Conservation (phyloP, 2,329 filamentous ascomycete species). For the Cladosporium halotolerans region DNA sequence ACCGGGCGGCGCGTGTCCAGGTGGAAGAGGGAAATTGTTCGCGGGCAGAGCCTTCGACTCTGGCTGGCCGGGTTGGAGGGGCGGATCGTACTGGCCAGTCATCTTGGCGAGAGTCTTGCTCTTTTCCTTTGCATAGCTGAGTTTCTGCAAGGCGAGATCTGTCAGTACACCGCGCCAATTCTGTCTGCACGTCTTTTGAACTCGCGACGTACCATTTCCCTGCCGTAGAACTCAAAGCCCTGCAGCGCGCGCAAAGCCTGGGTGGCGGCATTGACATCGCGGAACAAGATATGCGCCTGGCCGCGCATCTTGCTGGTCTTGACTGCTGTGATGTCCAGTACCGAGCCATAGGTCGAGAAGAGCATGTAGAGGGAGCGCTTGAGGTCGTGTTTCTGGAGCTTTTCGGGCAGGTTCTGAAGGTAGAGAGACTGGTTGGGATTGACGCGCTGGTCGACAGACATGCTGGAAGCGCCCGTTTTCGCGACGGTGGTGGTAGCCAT, state of each 20-base stretch:
- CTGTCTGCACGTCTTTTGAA: too few species aligned
- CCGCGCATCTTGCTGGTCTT: conserved; percentile 91
- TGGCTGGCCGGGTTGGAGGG: conserved; percentile 17
- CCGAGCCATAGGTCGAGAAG: conserved; percentile 87
- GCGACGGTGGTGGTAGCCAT: conserved; percentile 10
- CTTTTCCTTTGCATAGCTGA: conserved; percentile 83
- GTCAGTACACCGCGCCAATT: background rate
- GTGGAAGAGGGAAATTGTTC: conserved; percentile 5
- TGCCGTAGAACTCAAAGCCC: conserved; percentile 78
- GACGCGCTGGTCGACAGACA: conserved; percentile 6
- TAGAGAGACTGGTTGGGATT: conserved; percentile 60
- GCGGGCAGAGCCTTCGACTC: conserved; percentile 21
- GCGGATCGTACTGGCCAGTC: conserved; percentile 73
- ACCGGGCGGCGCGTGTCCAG: conserved; percentile 7
- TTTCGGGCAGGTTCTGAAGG: conserved; percentile 79
- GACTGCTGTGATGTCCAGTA: conserved; percentile 84
- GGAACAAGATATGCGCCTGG: conserved; percentile 87
- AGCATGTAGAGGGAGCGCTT: conserved; percentile 84
- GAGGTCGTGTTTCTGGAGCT: conserved; percentile 83
- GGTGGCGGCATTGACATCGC: conserved; percentile 83
- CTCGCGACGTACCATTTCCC: conserved; percentile 62
- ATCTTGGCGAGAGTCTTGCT: conserved; percentile 85
- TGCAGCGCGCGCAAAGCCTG: conserved; percentile 88
- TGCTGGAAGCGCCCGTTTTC: background rate
- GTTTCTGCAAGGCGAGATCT: conserved; percentile 53